Percentiles rank a stretch among this genome's conserved stretches.
Conservation (phyloP, 768 basidiomycete genomes). For the Phylloporus sp. region DNA sequence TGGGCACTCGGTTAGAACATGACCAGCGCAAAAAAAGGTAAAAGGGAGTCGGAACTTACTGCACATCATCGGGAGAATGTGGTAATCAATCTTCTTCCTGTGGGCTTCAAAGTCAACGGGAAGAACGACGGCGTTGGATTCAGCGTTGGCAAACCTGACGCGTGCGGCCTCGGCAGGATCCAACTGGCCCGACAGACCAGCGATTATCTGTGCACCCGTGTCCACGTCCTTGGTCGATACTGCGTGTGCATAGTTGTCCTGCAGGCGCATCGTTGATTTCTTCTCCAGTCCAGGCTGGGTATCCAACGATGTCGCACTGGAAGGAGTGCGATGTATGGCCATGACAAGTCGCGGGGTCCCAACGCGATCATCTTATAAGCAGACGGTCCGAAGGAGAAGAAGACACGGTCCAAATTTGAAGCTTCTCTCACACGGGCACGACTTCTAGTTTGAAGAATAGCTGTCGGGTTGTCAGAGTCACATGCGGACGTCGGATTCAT, state of each 20-base stretch:
- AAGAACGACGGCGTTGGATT: not conserved
- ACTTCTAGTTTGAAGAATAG: too few relatives aligned
- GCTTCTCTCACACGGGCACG: too few relatives aligned
- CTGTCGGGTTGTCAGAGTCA: too few relatives aligned
- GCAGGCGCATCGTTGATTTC: conserved; percentile 3
- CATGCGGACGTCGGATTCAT: too few relatives aligned
- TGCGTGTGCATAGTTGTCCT: conserved; percentile 16
- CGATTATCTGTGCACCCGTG: conserved; percentile 54
- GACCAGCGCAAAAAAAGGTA: not conserved
- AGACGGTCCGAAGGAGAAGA: not conserved
- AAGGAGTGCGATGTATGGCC: conserved; percentile 2
- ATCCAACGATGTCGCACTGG: conserved; percentile 11
- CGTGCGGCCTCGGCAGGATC: conserved; percentile 49
- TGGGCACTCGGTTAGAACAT: not conserved
- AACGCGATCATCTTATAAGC: conserved; percentile 4
- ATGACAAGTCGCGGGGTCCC: not conserved
- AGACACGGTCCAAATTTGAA: too few relatives aligned
- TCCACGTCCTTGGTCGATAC: conserved; percentile 48
- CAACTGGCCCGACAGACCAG: conserved; percentile 39
- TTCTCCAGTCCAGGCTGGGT: conserved; percentile 8
- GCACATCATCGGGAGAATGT: conserved; percentile 69
- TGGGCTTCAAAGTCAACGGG: not conserved
- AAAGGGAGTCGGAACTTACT: conserved; percentile 38
- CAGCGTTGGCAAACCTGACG: conserved; percentile 38
- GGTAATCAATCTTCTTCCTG: conserved; percentile 59